A percentile compares a stretch with the other conserved stretches of the same genome.
phyloP scores from a whole-genome alignment of 768 basidiomycete genomes.

The Trametes coccinea region DNA sequence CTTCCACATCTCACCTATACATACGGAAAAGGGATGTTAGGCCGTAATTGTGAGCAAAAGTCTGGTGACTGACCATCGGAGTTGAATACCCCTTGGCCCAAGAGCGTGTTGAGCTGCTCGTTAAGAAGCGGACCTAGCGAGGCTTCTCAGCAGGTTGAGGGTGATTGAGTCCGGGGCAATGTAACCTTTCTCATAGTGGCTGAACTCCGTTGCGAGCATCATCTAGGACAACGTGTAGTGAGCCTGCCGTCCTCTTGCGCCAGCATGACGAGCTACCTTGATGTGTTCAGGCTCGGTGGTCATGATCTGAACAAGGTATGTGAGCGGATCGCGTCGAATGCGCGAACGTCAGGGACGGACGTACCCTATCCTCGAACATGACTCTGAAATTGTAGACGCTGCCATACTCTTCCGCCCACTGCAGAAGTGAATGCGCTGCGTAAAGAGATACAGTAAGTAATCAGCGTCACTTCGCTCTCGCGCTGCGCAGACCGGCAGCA shows the following conservation, averaged over 20 bases:
- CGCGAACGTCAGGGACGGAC: background rate
- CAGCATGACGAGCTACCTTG: conserved; percentile 31
- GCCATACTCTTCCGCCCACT: conserved; percentile 21
- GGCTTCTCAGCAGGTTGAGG: conserved; percentile 12
- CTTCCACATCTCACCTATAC: conserved; percentile 71
- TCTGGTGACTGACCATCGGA: conserved; percentile 43
- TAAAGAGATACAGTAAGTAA: background rate
- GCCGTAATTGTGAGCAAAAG: background rate
- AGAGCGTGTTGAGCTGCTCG: conserved; percentile 34
- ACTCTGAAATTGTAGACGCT: conserved; percentile 27
- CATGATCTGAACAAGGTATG: conserved; percentile 36
- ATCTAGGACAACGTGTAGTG: conserved; percentile 29
- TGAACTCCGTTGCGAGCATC: conserved; percentile 47
- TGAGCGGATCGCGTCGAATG: background rate
- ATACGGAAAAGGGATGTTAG: background rate
- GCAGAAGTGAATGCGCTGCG: conserved; percentile 1
- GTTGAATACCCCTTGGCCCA: conserved; percentile 63
- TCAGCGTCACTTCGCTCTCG: no score
- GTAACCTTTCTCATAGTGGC: conserved; percentile 42
- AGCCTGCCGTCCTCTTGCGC: no score
- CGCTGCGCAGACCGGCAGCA: no score
- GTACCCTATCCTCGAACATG: conserved; percentile 41
- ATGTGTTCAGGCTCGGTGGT: conserved; percentile 51
- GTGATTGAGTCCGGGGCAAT: conserved; percentile 20
- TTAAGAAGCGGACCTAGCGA: conserved; percentile 26